Percentiles rank a stretch among this genome's conserved stretches.
Conservation (phyloP, 2,329 filamentous ascomycete species). For the Colletotrichum horii region DNA sequence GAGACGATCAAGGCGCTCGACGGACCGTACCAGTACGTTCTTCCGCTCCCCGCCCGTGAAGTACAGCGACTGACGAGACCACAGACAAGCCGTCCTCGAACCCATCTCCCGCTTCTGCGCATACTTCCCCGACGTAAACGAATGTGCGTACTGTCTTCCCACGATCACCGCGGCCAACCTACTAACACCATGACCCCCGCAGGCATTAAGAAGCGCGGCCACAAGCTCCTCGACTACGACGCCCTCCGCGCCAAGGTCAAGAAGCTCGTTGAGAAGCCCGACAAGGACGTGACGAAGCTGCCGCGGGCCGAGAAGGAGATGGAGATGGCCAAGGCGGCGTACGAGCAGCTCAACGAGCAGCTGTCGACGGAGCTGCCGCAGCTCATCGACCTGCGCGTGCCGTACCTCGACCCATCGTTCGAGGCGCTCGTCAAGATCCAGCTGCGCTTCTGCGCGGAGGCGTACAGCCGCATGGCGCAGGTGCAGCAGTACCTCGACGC, state of each 20-base stretch:
- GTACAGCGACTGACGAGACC: conserved; percentile 20
- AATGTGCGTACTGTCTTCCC: conserved; percentile 65
- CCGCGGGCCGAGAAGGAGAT: conserved; percentile 95
- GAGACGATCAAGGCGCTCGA: conserved; percentile 99
- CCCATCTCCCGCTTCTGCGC: conserved; percentile 96
- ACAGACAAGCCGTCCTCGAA: conserved; percentile 87
- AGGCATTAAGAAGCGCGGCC: conserved; percentile 96
- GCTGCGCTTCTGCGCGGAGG: conserved; percentile 95
- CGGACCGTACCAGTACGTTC: conserved; percentile 79
- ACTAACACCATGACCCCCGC: not conserved
- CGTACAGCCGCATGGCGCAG: conserved; percentile 97
- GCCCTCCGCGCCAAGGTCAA: conserved; percentile 95
- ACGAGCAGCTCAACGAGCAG: conserved; percentile 97
- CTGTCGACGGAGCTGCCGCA: conserved; percentile 91
- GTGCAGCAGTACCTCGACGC: conserved; percentile 98
- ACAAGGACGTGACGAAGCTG: conserved; percentile 97
- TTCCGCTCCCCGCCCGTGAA: rapidly evolving
- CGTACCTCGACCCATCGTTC: conserved; percentile 95
- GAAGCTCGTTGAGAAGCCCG: conserved; percentile 95
- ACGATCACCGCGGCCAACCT: not conserved
- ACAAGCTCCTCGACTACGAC: conserved; percentile 99
- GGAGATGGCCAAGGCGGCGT: conserved; percentile 90
- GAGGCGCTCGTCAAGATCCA: conserved; percentile 99
- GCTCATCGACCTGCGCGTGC: conserved; percentile 94
- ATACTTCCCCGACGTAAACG: conserved; percentile 98